Base-by-base conservation (phyloP, 176 grass and related monocot species). In the Aegilops longissima region DNA sequence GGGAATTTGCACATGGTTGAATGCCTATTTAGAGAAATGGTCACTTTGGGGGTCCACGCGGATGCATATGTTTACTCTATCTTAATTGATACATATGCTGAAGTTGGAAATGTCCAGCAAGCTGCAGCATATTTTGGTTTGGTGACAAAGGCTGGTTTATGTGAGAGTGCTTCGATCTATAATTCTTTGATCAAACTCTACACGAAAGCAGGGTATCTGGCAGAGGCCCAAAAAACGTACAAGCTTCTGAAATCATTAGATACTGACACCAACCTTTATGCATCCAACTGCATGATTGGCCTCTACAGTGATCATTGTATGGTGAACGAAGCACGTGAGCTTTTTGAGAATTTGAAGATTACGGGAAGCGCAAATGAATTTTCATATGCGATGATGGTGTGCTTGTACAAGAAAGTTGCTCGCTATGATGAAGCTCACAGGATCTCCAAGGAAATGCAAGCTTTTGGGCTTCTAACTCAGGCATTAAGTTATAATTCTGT, bases 101-200 rank as follows among this genome's bases (percentile, higher is more conserved):
- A 92, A 91, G 78, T 81, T 88, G 96, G 96, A 87, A 92, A 94
- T 83, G 82, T 91, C 49, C 75, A 83, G 83, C 83, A 94, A 88
- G 90, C 96, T 87, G 82, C 86, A 79, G 91, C 91, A 70, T 98
- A 85, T 93, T 86, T 96, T 73, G 90, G 86, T 91, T 91, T 91
- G 77, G 83, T 98, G 88, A 98, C 85, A 79, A 94, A 80, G 38
- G 79, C 89, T 82, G 93, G 93, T 83, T 89, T 96, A 59, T 61
- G 24, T 78, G 84, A 83, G 62, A 98, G 75, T 61, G 86, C 76
- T 84, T 78, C 80, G 25, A 94, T 96, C 61, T 91, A 75, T 44
- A 98, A 95, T 79, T 94, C 92, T 27, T 81, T 98, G 79, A 94
- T 96, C 80, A 96, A 98, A 70, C 90, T 96, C 25, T 98, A 94